Conservation (phyloP, 192 early-diverging fungal species). For the Coemansia sp. region DNA sequence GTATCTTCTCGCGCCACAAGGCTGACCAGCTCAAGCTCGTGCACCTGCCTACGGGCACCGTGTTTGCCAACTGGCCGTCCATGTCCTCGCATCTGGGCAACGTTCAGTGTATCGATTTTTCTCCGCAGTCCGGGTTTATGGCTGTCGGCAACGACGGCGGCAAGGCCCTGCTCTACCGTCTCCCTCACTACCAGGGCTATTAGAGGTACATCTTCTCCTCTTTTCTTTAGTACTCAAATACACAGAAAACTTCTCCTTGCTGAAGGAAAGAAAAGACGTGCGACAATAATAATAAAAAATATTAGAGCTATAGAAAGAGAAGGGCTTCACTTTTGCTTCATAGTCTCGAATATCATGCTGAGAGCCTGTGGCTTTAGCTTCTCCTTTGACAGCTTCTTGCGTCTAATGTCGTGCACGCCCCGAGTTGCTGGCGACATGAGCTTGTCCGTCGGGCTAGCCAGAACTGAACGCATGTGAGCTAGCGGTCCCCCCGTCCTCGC, state of each 20-base stretch:
- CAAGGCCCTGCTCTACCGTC: conserved; percentile 81
- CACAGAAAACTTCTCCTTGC: background rate
- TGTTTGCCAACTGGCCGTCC: conserved; percentile 97
- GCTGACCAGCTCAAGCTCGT: conserved; percentile 82
- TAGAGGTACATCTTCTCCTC: conserved; percentile 3
- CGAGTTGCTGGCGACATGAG: conserved; percentile 48
- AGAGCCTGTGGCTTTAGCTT: conserved; percentile 30
- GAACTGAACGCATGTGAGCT: conserved; percentile 15
- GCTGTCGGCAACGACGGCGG: conserved; percentile 93
- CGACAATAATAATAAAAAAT: background rate
- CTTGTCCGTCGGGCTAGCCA: conserved; percentile 48
- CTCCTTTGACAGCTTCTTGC: conserved; percentile 22
- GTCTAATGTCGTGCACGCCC: conserved; percentile 34
- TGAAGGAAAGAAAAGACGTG: background rate
- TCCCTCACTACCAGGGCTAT: conserved; percentile 63
- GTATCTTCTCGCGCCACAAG: conserved; percentile 71
- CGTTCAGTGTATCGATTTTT: conserved; percentile 80
- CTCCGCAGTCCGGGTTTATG: conserved; percentile 90
- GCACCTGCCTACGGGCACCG: conserved; percentile 78
- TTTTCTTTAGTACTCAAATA: background rate
- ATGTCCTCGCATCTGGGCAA: conserved; percentile 77
- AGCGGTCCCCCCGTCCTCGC: background rate
- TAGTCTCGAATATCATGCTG: conserved; percentile 28
- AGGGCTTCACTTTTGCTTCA: conserved; percentile 35
- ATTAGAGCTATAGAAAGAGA: no score